Evolutionary conservation across 164 flowering plant genomes (phyloP).

Genomic region (Dillenia suffruticosa): DNA sequence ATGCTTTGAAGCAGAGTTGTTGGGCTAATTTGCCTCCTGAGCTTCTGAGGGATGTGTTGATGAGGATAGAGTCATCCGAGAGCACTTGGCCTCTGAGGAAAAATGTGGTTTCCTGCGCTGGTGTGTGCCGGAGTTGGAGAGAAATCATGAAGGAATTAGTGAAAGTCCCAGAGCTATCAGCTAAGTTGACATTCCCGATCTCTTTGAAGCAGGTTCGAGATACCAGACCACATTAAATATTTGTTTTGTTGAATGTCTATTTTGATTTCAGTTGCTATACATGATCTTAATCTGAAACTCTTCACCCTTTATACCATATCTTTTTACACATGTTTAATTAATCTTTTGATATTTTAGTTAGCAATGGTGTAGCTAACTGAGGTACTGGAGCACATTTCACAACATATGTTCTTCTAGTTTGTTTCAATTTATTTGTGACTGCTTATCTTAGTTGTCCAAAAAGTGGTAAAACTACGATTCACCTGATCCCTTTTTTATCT

Average conservation of each 20-base stretch:
- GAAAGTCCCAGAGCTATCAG: slow-evolving; percentile 37
- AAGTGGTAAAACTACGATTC: too few species aligned
- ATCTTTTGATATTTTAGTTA: too few species aligned
- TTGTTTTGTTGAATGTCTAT: not conserved
- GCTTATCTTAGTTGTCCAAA: too few species aligned
- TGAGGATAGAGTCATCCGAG: slow-evolving; percentile 60
- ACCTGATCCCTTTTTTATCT: too few species aligned
- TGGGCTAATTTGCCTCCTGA: slow-evolving; percentile 80
- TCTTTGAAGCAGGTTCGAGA: slow-evolving; percentile 61
- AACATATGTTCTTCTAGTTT: too few species aligned
- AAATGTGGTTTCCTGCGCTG: slow-evolving; percentile 69
- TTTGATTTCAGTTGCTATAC: not conserved
- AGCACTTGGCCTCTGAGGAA: slow-evolving; percentile 52
- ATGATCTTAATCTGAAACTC: too few species aligned
- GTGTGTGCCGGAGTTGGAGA: slow-evolving; percentile 76
- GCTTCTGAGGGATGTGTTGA: slow-evolving; percentile 57
- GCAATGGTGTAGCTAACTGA: too few species aligned
- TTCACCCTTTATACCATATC: too few species aligned
- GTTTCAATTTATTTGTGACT: too few species aligned
- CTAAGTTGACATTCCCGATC: slow-evolving; percentile 61
- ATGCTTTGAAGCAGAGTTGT: slow-evolving; percentile 58
- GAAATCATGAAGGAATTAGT: slow-evolving; percentile 61
- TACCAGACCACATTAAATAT: not conserved
- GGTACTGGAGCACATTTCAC: too few species aligned
- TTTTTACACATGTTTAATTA: too few species aligned